Evolutionary conservation across 2,329 filamentous ascomycete species (phyloP), one percentile per base, ranked within the genome.

Genomic region (Colletotrichum magnum): DNA sequence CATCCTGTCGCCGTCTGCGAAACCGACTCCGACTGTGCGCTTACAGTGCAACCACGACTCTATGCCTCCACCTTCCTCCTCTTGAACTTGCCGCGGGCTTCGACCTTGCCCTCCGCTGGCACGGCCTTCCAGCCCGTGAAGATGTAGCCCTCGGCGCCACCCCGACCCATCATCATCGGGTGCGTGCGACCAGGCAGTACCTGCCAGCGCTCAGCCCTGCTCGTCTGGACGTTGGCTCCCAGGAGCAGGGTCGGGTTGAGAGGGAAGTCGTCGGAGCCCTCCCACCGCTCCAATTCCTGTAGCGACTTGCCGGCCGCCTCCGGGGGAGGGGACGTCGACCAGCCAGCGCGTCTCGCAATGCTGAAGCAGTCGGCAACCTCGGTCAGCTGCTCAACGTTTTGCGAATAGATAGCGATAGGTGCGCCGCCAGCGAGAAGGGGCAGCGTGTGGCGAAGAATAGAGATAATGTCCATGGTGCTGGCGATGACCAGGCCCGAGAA

Each of bases 141-240:
- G 4, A 99, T 79, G 79, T 94, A 99, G 0, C 96, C 96, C 77
- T 98, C 95, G 0, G 94, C 90, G 0, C 95, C 95, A 21, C 96
- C 96, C 48, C 89, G 88, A 45, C 90, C 90, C 69, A 93, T 97
- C 96, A 99, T 99, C 64, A 97, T 81, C 6, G 96, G 96, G 82
- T 99, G 96, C 60, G 96, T 98, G 62, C 96, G 85, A 0, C 94
- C 93, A 0, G 96, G 96, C 54, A 99, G 80, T 2, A 98, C 95
- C 83, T 99, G 96, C 93, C 94, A 98, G 61, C 89, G 86, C 71
- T 93, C 87, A 5, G 93, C 91, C 15, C 94, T 87, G 56, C 92
- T 93, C 2, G 91, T 96, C 82, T 98, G 95, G 61, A 99, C 85
- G 13, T 87, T 89, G 1, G 94, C 90, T 0, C 92, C 93, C 0